A percentile compares a stretch with the other conserved stretches of the same genome.
Evolutionary conservation across 768 basidiomycete species (phyloP).

Genomic region (Cytidiella melzeri): DNA sequence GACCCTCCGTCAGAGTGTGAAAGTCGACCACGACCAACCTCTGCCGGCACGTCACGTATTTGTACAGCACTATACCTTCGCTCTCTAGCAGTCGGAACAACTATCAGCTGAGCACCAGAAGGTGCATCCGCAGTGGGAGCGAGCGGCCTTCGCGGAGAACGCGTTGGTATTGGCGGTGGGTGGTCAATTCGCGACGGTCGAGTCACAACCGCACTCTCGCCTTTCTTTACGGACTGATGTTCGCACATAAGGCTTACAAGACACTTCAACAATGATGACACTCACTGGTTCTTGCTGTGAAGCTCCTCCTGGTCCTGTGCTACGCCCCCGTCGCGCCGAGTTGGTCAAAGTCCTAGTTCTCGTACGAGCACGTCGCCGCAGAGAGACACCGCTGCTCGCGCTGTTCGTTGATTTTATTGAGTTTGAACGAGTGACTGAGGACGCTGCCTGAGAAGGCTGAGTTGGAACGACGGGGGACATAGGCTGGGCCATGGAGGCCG

Average conservation of each 20-base stretch:
- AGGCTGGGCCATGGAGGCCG: conserved; percentile 25
- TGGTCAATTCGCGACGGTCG: too few species aligned
- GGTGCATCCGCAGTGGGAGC: not conserved
- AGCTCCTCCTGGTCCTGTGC: conserved; percentile 14
- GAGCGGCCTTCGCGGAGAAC: conserved; percentile 4
- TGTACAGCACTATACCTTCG: conserved; percentile 10
- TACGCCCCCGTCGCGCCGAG: conserved; percentile 20
- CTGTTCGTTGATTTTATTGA: conserved; percentile 24
- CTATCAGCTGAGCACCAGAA: not conserved
- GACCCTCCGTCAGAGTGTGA: conserved; percentile 22
- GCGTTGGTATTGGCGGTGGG: conserved; percentile 12
- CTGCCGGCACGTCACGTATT: conserved; percentile 11
- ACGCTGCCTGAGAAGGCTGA: conserved; percentile 6
- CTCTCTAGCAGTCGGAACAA: not conserved
- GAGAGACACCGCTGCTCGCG: conserved; percentile 19
- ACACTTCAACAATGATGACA: not conserved
- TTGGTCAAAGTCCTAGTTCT: conserved; percentile 22
- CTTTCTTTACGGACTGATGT: not conserved
- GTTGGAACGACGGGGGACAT: conserved; percentile 16
- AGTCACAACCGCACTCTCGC: too few species aligned
- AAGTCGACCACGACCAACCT: conserved; percentile 13
- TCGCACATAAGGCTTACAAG: not conserved
- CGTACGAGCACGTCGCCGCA: conserved; percentile 28
- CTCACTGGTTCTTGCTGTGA: not conserved
- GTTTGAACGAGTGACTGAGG: conserved; percentile 23